Evolutionary conservation across 495 filamentous ascomycete genomes (phyloP).

Genomic region (Penicillium ochrochloron): DNA sequence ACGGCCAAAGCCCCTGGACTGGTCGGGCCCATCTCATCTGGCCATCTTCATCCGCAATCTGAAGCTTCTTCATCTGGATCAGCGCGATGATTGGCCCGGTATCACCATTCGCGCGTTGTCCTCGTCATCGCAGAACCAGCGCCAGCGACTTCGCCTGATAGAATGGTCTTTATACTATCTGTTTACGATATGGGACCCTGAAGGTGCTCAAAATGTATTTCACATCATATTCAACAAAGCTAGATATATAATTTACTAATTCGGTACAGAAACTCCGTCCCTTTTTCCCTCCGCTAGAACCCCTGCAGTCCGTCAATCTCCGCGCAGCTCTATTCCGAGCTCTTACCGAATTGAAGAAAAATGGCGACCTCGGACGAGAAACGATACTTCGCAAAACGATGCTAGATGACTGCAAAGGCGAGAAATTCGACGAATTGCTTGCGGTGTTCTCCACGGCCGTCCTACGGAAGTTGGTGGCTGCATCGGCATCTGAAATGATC

Average conservation of each 20-base stretch:
- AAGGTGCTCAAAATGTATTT: conserved; percentile 70
- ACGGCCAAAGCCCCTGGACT: conserved; percentile 43
- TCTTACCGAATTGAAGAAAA: conserved; percentile 82
- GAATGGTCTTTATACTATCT: conserved; percentile 87
- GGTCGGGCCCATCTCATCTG: conserved; percentile 55
- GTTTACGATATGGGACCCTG: conserved; percentile 79
- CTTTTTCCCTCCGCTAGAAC: conserved; percentile 86
- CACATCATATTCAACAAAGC: background rate
- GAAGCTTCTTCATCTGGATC: conserved; percentile 77
- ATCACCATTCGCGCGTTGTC: conserved; percentile 68
- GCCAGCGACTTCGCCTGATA: conserved; percentile 73
- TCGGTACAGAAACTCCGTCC: conserved; percentile 74
- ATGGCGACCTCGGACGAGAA: conserved; percentile 78
- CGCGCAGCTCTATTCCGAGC: conserved; percentile 80
- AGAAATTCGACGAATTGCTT: conserved; percentile 78
- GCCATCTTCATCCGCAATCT: conserved; percentile 80
- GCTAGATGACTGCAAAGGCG: conserved; percentile 89
- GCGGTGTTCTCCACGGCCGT: conserved; percentile 79
- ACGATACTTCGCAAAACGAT: conserved; percentile 82
- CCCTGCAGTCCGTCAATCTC: conserved; percentile 85
- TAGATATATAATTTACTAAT: background rate
- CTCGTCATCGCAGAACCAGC: conserved; percentile 71
- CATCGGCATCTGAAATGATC: conserved; percentile 38
- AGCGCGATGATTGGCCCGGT: conserved; percentile 74
- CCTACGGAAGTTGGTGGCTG: conserved; percentile 66